Evolutionary conservation across 495 filamentous ascomycete genomes (phyloP).

Genomic region (Aspergillus haitiensis): DNA sequence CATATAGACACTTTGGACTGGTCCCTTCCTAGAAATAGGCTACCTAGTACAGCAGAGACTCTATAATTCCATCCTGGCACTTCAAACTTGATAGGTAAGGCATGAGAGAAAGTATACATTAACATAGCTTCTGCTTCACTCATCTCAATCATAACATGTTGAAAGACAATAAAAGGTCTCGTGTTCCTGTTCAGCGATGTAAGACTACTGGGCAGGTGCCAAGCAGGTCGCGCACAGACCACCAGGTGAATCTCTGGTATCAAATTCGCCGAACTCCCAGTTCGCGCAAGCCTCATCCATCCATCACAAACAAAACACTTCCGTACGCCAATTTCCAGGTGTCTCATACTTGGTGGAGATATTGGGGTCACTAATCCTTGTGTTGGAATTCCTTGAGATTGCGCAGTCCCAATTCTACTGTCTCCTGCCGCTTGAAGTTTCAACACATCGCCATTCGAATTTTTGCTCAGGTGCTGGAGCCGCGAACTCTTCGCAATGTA

Average conservation of each 20-base stretch:
- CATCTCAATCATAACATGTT: too few species aligned
- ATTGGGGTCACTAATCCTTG: background rate
- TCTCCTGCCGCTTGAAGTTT: background rate
- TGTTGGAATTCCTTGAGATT: background rate
- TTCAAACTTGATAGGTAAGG: too few species aligned
- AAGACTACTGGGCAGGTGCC: background rate
- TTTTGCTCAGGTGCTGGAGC: slow-evolving; percentile 13
- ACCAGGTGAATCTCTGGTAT: slow-evolving; percentile 19
- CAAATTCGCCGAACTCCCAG: slow-evolving; percentile 15
- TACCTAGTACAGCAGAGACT: too few species aligned
- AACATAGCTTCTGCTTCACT: too few species aligned
- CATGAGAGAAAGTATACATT: too few species aligned
- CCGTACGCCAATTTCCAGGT: background rate
- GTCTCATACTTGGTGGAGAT: slow-evolving; percentile 4
- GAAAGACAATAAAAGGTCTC: too few species aligned
- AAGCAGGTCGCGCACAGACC: slow-evolving; percentile 18
- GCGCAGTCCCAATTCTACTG: background rate
- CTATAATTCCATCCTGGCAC: too few species aligned
- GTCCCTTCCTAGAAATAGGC: too few species aligned
- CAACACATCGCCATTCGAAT: background rate
- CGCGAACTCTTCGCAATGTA: slow-evolving; percentile 54
- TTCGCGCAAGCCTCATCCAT: background rate
- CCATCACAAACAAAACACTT: slow-evolving; percentile 3
- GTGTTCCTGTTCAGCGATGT: too few species aligned
- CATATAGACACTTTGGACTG: too few species aligned